Conservation (phyloP, 108 stramenopile species). For the Nitzschia sp. region DNA sequence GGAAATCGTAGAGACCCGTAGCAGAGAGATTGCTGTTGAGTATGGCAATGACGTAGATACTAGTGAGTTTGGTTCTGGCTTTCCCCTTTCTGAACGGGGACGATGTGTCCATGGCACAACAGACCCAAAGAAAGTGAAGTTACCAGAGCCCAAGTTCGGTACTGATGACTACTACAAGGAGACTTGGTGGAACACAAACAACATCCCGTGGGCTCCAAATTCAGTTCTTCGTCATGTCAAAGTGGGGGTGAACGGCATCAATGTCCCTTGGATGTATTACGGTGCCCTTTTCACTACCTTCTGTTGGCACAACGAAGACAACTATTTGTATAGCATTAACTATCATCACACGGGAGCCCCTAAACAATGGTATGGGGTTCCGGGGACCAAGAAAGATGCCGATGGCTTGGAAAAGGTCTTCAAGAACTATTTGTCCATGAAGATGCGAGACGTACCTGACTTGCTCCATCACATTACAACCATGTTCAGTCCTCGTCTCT, state of each 20-base stretch:
- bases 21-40: slow-evolving; percentile 71
- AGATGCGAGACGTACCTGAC: slow-evolving; percentile 90
- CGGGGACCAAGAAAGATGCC: slow-evolving; percentile 76
- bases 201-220: slow-evolving; percentile 86
- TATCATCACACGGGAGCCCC: slow-evolving; percentile 95
- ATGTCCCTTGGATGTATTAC: slow-evolving; percentile 96
- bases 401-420: slow-evolving; percentile 85
- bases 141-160: slow-evolving; percentile 77
- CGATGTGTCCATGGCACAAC: slow-evolving; percentile 55
- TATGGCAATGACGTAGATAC: slow-evolving; percentile 97
- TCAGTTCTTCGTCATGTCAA: slow-evolving; percentile 87
- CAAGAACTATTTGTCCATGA: slow-evolving; percentile 87
- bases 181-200: slow-evolving; percentile 98
- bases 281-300: slow-evolving; percentile 96
- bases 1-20: slow-evolving; percentile 87
- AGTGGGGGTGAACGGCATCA: slow-evolving; percentile 93
- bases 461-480: slow-evolving; percentile 94
- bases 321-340: slow-evolving; percentile 98
- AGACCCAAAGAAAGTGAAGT: slow-evolving; percentile 45
- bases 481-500: slow-evolving; percentile 86
- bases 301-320: slow-evolving; percentile 99
- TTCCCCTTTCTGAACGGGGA: slow-evolving; percentile 80
- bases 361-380: slow-evolving; percentile 98
- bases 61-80: slow-evolving; percentile 84
- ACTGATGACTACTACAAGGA: slow-evolving; percentile 84